phyloP scores from a whole-genome alignment of 2,329 filamentous ascomycete species.

The Arthrobotrys sphaeroides region DNA sequence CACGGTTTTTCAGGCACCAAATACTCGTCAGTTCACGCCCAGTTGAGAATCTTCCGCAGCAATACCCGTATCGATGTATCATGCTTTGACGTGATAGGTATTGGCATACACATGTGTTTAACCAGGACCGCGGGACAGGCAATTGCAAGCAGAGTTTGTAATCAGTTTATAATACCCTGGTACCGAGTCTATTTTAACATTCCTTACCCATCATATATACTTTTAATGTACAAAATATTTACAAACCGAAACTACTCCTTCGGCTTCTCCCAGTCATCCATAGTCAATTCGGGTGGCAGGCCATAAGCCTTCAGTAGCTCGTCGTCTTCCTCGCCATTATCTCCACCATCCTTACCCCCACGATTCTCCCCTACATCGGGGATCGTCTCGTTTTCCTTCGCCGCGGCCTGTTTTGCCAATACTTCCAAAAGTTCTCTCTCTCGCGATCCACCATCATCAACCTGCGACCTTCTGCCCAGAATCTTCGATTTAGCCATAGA shows the following conservation, averaged over 20 bases:
- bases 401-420: background rate
- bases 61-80: too few species aligned
- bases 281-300: constrained; percentile 6
- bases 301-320: constrained; percentile 6
- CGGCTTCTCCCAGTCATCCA: background rate
- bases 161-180: too few species aligned
- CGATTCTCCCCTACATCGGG: background rate
- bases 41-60: too few species aligned
- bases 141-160: too few species aligned
- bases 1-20: too few species aligned
- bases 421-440: background rate
- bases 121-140: too few species aligned
- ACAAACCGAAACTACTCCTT: constrained; percentile 1
- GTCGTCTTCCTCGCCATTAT: background rate
- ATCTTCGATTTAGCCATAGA: constrained; percentile 18
- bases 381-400: background rate
- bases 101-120: too few species aligned
- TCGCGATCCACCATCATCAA: background rate
- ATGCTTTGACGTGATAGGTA: too few species aligned
- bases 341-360: background rate
- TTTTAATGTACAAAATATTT: constrained; percentile 46
- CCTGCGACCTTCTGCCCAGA: constrained; percentile 18
- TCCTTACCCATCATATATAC: constrained; percentile 1
- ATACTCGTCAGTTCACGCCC: too few species aligned
- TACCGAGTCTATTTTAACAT: too few species aligned